Evolutionary conservation across 2,329 filamentous ascomycete species (phyloP), one percentile per base, ranked within the genome.

Genomic region (Diaporthe sp.): DNA sequence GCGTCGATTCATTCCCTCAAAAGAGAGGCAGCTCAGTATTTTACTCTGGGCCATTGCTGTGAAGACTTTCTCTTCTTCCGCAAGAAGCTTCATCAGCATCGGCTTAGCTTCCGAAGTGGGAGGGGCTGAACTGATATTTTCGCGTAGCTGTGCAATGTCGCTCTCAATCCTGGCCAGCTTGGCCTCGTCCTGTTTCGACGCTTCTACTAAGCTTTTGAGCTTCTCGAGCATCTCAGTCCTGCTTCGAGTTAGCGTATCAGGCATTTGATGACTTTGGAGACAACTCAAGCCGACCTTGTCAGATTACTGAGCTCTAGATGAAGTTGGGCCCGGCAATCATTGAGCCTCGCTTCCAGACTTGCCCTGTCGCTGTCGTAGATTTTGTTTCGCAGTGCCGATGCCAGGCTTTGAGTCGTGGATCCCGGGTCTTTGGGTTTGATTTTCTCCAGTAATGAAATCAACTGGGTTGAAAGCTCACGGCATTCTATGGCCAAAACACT

Each of bases 281-380:
- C 1, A 2, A 5, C 4, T 15, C 25, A 1, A 49, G 15, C 53
- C 1, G 13, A 59, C 68, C 53, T 58, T 59, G 68, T 58, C 6
- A 71, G 25, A 25, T 46, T 17, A 31, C n/a, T 71, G 10, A 71
- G 68, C 37, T 71, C 53, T 17, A 71, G 15, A 17, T 59, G 25
- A n/a, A 71, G 53, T 46, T 71, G 68, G 13, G 51, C 44, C 12
- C 68, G 68, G 59, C 68, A 71, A 6, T 25, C 28, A 19, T 9
- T 37, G 12, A 71, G 68, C 6, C 53, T 57, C 9, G 22, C 39
- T 25, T 71, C 53, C 42, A 71, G 34, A 8, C 42, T 44, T 25
- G 42, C 53, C 44, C 68, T 71, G 4, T 71, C 68, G 37, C 55
- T 59, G 5, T 71, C 68, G 13, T 71, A 59, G 28, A 25, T n/a